These are phyloP conservation scores for Geum urbanum DNA, from an alignment of 306 rosid genomes.

Conservation along the genomic window DNA sequence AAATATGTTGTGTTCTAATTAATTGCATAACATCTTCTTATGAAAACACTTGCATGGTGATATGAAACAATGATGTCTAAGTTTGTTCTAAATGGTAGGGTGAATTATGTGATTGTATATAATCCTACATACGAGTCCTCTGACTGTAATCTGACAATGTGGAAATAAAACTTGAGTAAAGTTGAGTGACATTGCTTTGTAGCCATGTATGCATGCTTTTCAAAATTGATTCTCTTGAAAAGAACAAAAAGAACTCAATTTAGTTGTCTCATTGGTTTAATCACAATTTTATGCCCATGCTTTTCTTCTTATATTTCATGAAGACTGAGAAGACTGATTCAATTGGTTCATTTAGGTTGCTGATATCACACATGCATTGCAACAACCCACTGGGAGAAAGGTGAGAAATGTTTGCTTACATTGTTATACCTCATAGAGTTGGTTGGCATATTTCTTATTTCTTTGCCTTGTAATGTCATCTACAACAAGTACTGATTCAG, in stretches of 20 bases:
- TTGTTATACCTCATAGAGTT: not conserved
- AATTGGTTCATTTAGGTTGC: constrained; percentile 59
- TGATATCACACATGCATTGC: constrained; percentile 86
- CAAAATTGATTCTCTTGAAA: not conserved
- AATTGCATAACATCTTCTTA: no score
- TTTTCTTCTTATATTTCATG: no score
- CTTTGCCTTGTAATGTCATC: not conserved
- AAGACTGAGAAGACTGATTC: not conserved
- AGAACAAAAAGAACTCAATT: no score
- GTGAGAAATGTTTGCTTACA: constrained; percentile 29
- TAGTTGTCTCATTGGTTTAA: no score
- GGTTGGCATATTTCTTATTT: not conserved
- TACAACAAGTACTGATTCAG: no score
- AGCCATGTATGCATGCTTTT: not conserved
- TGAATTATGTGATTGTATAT: not conserved
- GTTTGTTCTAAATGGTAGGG: not conserved
- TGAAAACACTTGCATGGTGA: no score
- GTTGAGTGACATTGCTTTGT: not conserved
- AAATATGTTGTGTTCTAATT: no score
- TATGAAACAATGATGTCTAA: not conserved
- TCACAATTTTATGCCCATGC: no score
- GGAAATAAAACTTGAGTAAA: not conserved
- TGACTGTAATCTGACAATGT: not conserved
- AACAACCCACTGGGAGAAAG: constrained; percentile 97
- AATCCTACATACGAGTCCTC: not conserved